phyloP scores from a whole-genome alignment of 805 yeast species.

The Debaryomyces castellii region DNA sequence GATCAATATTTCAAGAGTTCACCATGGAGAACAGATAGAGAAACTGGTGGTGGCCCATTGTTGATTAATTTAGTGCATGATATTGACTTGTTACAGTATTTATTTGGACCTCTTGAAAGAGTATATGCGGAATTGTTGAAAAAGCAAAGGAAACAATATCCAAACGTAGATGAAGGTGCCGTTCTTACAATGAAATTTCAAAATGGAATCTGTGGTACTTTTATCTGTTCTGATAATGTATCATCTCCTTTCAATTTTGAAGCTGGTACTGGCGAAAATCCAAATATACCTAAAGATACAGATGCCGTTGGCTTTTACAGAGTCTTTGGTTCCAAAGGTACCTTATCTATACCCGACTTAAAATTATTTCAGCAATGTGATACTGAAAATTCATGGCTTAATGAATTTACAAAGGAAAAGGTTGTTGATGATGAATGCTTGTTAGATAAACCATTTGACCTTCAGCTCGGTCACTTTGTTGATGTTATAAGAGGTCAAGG shows the following conservation, averaged over 20 bases:
- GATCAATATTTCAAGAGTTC: slow-evolving; percentile 30
- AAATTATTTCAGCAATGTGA: slow-evolving; percentile 28
- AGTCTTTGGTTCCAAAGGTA: slow-evolving; percentile 39
- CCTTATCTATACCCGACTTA: slow-evolving; percentile 38
- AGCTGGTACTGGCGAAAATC: slow-evolving; percentile 41
- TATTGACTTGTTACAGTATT: slow-evolving; percentile 34
- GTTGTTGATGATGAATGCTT: slow-evolving; percentile 13
- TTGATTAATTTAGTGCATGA: slow-evolving; percentile 41
- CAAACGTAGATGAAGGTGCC: slow-evolving; percentile 40
- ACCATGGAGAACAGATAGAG: slow-evolving; percentile 31
- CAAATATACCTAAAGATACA: slow-evolving; percentile 30
- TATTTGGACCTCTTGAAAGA: slow-evolving; percentile 37
- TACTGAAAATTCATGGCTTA: slow-evolving; percentile 21
- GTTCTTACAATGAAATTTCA: slow-evolving; percentile 30
- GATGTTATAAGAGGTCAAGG: slow-evolving; percentile 29
- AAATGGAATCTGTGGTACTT: slow-evolving; percentile 35
- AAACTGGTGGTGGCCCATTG: slow-evolving; percentile 35
- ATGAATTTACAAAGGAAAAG: slow-evolving; percentile 16
- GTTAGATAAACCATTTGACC: slow-evolving; percentile 30
- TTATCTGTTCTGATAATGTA: slow-evolving; percentile 38
- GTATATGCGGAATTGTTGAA: slow-evolving; percentile 36
- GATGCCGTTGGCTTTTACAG: slow-evolving; percentile 33
- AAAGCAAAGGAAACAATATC: slow-evolving; percentile 25
- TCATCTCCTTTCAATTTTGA: slow-evolving; percentile 39
- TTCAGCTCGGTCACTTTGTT: slow-evolving; percentile 37